Percentiles rank a stretch among this genome's conserved stretches.
phyloP scores from a whole-genome alignment of 2,329 filamentous ascomycete genomes.

The Hirsutella rhossiliensis region DNA sequence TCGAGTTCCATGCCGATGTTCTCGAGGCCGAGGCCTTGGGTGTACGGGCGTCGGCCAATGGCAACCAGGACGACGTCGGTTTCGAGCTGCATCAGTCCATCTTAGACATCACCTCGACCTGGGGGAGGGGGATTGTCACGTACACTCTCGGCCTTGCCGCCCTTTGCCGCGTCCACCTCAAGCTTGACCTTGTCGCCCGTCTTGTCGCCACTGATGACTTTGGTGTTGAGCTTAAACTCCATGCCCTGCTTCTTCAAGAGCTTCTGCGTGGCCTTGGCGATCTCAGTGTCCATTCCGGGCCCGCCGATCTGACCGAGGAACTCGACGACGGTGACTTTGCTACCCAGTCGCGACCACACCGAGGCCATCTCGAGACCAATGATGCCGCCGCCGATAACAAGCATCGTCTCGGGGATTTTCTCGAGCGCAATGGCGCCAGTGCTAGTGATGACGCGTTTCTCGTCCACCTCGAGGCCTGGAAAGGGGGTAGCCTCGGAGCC shows the following conservation, averaged over 20 bases:
- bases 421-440: conserved; percentile 85
- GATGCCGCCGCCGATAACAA: conserved; percentile 96
- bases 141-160: conserved; percentile 86
- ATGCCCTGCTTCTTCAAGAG: conserved; percentile 92
- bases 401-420: conserved; percentile 89
- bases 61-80: conserved; percentile 93
- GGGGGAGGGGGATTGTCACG: conserved; percentile 20
- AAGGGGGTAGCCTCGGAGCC: conserved; percentile 93
- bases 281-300: conserved; percentile 91
- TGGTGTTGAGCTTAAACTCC: conserved; percentile 96
- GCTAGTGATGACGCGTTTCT: conserved; percentile 94
- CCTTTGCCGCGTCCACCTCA: conserved; percentile 83
- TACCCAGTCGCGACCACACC: conserved; percentile 88
- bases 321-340: conserved; percentile 95
- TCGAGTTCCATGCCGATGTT: conserved; percentile 88
- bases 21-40: conserved; percentile 79
- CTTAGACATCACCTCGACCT: not conserved
- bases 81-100: conserved; percentile 50
- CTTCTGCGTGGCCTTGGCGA: conserved; percentile 86
- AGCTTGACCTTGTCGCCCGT: conserved; percentile 69
- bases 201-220: conserved; percentile 78
- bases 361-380: conserved; percentile 98
- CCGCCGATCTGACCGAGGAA: conserved; percentile 94
- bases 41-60: conserved; percentile 94
- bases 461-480: conserved; percentile 88